Conservation (phyloP, 495 filamentous ascomycete genomes). For the Xylaria bambusicola region DNA sequence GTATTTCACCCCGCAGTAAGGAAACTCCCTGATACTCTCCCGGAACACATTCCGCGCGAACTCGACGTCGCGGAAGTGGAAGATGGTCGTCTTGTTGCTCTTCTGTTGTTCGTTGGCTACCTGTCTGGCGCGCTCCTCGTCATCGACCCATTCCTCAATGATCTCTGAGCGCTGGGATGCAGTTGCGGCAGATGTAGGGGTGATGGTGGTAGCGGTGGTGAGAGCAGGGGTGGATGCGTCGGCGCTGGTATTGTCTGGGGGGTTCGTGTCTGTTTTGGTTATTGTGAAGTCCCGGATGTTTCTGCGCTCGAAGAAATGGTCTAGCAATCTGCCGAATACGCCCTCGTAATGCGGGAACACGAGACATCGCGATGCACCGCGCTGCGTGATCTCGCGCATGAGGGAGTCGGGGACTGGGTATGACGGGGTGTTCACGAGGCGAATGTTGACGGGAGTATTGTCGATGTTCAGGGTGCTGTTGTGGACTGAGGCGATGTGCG, state of each 20-base stretch:
- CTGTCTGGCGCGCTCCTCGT: not conserved
- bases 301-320: no score
- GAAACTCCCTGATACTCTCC: not conserved
- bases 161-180: no score
- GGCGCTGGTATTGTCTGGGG: no score
- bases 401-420: not conserved
- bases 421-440: not conserved
- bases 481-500: not conserved
- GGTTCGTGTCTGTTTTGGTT: no score
- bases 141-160: no score
- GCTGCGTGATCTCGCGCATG: not conserved
- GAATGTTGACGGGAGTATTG: not conserved
- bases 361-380: slow-evolving; percentile 2
- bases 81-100: not conserved
- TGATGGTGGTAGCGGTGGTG: not conserved
- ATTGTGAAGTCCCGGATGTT: no score
- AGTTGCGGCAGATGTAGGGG: not conserved
- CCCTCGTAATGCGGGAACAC: no score
- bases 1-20: not conserved
- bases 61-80: not conserved
- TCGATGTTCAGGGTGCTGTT: not conserved
- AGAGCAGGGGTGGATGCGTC: not conserved
- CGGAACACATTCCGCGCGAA: not conserved
- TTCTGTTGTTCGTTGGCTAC: not conserved
- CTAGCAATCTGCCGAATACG: no score